Conservation (phyloP, 768 basidiomycete genomes). For the Leccinum aurantiacum region DNA sequence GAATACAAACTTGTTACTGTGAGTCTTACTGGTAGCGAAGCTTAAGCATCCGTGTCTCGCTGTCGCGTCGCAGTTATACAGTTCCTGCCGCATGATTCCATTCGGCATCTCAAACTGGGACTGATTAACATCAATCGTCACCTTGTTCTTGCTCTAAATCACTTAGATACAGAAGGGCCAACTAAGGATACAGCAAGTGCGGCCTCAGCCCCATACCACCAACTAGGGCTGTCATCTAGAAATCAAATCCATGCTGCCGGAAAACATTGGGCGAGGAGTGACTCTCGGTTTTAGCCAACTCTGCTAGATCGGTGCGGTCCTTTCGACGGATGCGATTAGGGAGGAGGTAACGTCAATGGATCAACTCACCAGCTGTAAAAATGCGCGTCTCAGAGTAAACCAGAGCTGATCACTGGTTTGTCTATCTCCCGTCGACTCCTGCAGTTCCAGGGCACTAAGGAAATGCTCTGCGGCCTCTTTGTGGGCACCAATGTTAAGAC, state of each 20-base stretch:
- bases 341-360: not conserved
- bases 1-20: too few species aligned
- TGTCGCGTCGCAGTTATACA: too few species aligned
- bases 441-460: constrained; percentile 77
- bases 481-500: constrained; percentile 92
- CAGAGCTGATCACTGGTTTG: constrained; percentile 85
- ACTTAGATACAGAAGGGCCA: not conserved
- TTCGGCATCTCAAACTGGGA: too few species aligned
- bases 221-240: constrained; percentile 42
- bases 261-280: constrained; percentile 70
- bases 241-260: constrained; percentile 86
- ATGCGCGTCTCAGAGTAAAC: constrained; percentile 82
- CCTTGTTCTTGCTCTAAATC: not conserved
- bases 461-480: constrained; percentile 98
- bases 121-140: too few species aligned
- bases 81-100: too few species aligned
- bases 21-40: too few species aligned
- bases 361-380: constrained; percentile 68
- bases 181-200: not conserved
- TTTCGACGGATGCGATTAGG: constrained; percentile 28
- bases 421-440: constrained; percentile 61
- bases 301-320: constrained; percentile 82
- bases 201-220: not conserved
- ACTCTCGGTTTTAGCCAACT: constrained; percentile 61
- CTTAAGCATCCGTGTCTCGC: too few species aligned